Percentiles rank a stretch among this genome's conserved stretches.
phyloP scores from a whole-genome alignment of 441 rosid genomes.

The Rhodomyrtus psidioides region DNA sequence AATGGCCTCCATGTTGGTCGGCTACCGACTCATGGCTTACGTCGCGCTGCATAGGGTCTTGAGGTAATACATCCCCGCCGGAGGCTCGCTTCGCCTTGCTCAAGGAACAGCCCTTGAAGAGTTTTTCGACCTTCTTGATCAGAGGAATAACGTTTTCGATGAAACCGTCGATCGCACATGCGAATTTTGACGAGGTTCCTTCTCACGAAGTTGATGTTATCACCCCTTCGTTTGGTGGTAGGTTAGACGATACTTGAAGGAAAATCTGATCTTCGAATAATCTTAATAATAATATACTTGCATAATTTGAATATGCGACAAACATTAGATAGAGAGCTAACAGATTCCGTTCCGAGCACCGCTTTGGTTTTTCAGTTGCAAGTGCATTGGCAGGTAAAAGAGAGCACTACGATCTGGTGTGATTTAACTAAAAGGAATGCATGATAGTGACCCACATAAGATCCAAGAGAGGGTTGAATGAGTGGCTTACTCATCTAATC shows the following conservation, averaged over 20 bases:
- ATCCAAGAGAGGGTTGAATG: not conserved
- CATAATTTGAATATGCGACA: not conserved
- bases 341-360: not conserved
- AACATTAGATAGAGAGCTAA: not conserved
- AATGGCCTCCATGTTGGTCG: slow-evolving; percentile 82
- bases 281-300: not conserved
- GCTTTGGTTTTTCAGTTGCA: not conserved
- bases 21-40: slow-evolving; percentile 75
- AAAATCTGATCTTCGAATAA: not conserved
- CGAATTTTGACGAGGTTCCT: not conserved
- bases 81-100: not conserved
- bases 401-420: not conserved
- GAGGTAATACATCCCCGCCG: slow-evolving; percentile 23
- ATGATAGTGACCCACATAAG: not conserved
- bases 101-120: not conserved
- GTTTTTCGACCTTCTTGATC: not conserved
- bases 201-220: not conserved
- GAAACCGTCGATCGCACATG: not conserved
- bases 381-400: not conserved
- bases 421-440: not conserved
- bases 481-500: not conserved
- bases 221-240: not conserved
- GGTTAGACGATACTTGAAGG: not conserved
- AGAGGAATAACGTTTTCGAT: not conserved
- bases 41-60: slow-evolving; percentile 68